phyloP scores from a whole-genome alignment of 164 flowering plant genomes.

The Magnolia changhungtana region DNA sequence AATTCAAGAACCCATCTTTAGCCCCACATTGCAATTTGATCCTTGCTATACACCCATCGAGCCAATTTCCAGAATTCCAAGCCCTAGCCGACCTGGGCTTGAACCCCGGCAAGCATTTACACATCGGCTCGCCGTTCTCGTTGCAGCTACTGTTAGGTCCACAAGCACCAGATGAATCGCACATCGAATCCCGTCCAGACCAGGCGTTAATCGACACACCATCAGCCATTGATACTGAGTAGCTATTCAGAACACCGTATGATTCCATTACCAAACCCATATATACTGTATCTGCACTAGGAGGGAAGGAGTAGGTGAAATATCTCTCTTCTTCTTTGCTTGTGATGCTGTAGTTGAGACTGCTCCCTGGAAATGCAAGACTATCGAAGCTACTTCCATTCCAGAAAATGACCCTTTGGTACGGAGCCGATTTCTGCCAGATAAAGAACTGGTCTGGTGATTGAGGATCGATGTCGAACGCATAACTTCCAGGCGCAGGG shows the following conservation, averaged over 20 bases:
- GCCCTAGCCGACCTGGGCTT: neutral
- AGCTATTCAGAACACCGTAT: neutral
- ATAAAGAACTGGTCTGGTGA: conserved; percentile 14
- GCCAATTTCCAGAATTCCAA: neutral
- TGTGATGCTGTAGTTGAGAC: neutral
- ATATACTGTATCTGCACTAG: neutral
- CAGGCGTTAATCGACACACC: neutral
- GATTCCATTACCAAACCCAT: neutral
- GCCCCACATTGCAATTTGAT: neutral
- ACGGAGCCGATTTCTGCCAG: conserved; percentile 3
- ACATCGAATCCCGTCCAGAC: neutral
- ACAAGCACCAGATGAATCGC: neutral
- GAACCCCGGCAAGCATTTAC: conserved; percentile 2
- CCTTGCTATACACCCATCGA: neutral
- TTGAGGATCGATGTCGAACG: conserved; percentile 20
- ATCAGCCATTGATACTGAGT: neutral
- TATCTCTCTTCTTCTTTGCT: neutral
- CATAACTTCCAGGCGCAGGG: conserved; percentile 25
- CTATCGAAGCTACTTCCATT: neutral
- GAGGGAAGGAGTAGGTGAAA: neutral
- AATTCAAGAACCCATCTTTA: neutral
- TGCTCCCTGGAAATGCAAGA: neutral
- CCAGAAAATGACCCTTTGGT: conserved; percentile 19
- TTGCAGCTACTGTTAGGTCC: neutral
- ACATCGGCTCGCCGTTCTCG: neutral